A percentile compares a stretch with the other conserved stretches of the same genome.
Conservation (phyloP, 441 rosid species). For the Adansonia grandidieri region DNA sequence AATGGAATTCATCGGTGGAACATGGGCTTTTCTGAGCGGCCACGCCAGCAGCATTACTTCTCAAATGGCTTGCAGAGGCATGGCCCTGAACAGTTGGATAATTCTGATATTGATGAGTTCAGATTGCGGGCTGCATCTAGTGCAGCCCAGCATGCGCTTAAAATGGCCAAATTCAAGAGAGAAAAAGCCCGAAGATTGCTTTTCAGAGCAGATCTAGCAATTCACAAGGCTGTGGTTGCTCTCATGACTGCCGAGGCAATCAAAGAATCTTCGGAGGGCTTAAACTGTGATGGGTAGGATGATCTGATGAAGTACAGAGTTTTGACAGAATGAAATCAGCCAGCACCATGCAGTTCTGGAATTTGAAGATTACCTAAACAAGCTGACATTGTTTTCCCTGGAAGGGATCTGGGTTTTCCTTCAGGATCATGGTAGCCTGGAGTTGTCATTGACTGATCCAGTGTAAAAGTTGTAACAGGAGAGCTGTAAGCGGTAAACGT, state of each 20-base stretch:
- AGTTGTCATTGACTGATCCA: slow-evolving; percentile 12
- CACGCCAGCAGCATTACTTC: slow-evolving; percentile 43
- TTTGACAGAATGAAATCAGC: slow-evolving; percentile 27
- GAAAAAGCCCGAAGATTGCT: slow-evolving; percentile 44
- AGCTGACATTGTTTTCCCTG: slow-evolving; percentile 24
- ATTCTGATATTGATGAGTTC: slow-evolving; percentile 62
- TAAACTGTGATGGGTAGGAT: slow-evolving; percentile 17
- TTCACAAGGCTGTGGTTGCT: slow-evolving; percentile 88
- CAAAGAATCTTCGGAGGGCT: slow-evolving; percentile 55
- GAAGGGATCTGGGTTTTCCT: slow-evolving; percentile 28
- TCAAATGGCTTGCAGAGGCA: slow-evolving; percentile 46
- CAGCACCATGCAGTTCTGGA: slow-evolving; percentile 26
- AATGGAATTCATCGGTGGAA: slow-evolving; percentile 52
- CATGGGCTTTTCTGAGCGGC: slow-evolving; percentile 52
- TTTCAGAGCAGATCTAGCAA: slow-evolving; percentile 78
- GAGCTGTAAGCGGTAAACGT: slow-evolving; percentile 21
- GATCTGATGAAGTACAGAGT: slow-evolving; percentile 18
- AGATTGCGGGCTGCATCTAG: slow-evolving; percentile 70
- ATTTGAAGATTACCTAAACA: neutral
- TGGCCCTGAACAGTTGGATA: slow-evolving; percentile 48
- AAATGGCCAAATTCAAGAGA: slow-evolving; percentile 69
- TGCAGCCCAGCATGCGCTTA: slow-evolving; percentile 68
- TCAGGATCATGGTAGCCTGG: slow-evolving; percentile 10
- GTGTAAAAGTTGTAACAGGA: slow-evolving; percentile 27
- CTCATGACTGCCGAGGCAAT: slow-evolving; percentile 87